phyloP scores from a whole-genome alignment of 2,329 filamentous ascomycete species.

The Sordariomycetes sp. region DNA sequence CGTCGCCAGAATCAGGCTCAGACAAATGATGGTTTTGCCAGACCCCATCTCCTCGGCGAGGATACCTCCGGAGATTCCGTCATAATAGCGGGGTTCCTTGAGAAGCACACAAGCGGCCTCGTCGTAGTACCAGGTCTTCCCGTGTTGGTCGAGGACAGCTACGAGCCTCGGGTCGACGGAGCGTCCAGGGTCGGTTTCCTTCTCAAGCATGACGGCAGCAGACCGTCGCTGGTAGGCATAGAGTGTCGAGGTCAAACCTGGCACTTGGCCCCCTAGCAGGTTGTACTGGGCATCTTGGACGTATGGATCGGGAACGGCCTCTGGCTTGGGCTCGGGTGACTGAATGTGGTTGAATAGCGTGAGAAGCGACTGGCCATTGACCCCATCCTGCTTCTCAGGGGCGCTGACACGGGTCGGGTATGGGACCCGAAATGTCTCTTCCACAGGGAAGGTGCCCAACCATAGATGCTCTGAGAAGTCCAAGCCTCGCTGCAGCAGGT shows the following conservation, averaged over 20 bases:
- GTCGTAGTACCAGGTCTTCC: slow-evolving; percentile 59
- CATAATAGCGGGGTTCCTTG: slow-evolving; percentile 60
- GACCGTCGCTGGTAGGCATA: slow-evolving; percentile 75
- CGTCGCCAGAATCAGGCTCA: slow-evolving; percentile 68
- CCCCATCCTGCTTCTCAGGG: not conserved
- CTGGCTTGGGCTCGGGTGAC: slow-evolving; percentile 50
- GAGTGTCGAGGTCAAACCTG: slow-evolving; percentile 52
- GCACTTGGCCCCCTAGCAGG: slow-evolving; percentile 40
- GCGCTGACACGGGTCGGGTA: not conserved
- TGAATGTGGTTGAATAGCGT: slow-evolving; percentile 64
- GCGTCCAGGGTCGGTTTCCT: slow-evolving; percentile 55
- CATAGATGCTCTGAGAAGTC: slow-evolving; percentile 47
- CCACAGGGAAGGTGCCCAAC: slow-evolving; percentile 15
- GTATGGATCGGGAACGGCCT: slow-evolving; percentile 35
- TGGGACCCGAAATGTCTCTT: not conserved
- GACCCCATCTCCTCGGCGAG: slow-evolving; percentile 71
- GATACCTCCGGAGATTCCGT: slow-evolving; percentile 65
- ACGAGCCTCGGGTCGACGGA: slow-evolving; percentile 66
- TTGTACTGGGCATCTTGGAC: slow-evolving; percentile 41
- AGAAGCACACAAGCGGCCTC: slow-evolving; percentile 50
- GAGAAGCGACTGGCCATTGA: slow-evolving; percentile 30
- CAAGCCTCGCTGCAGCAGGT: slow-evolving; percentile 36
- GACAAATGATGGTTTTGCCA: slow-evolving; percentile 82
- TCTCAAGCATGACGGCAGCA: slow-evolving; percentile 73
- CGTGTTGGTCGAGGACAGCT: slow-evolving; percentile 46